These are phyloP conservation scores for Paecilomyces dactylethromorphus DNA, from an alignment of 2,329 filamentous ascomycete genomes.

Conservation along the genomic window DNA sequence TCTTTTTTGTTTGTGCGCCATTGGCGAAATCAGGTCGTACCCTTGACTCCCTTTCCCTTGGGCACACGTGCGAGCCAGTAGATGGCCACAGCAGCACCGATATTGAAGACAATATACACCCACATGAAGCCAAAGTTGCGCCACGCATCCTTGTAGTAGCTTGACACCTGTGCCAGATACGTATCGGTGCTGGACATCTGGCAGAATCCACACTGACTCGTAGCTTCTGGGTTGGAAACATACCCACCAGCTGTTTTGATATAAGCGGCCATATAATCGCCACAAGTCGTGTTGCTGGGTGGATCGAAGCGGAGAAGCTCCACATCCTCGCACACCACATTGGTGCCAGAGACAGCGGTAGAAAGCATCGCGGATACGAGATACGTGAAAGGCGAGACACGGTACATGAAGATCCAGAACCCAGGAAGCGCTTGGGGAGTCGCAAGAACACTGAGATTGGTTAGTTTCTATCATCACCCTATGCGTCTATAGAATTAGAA, in stretches of 20 bases:
- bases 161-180: constrained; percentile 38
- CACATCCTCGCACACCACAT: constrained; percentile 21
- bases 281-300: constrained; percentile 57
- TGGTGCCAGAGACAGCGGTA: constrained; percentile 27
- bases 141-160: constrained; percentile 49
- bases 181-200: constrained; percentile 38
- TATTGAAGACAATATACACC: constrained; percentile 60
- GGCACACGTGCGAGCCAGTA: constrained; percentile 47
- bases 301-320: constrained; percentile 33
- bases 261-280: constrained; percentile 40
- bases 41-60: background rate
- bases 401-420: constrained; percentile 78
- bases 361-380: constrained; percentile 41
- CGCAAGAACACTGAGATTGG: background rate
- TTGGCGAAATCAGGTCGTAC: background rate
- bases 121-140: constrained; percentile 66
- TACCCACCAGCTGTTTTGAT: constrained; percentile 31
- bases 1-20: background rate
- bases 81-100: constrained; percentile 49
- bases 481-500: too few relatives aligned
- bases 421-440: constrained; percentile 45
- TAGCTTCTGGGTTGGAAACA: constrained; percentile 38
- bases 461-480: too few relatives aligned
- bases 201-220: constrained; percentile 46
- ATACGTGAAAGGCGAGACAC: constrained; percentile 59